These are phyloP conservation scores for Talaromyces pinophilus DNA, from an alignment of 2,329 filamentous ascomycete species.

Conservation along the genomic window DNA sequence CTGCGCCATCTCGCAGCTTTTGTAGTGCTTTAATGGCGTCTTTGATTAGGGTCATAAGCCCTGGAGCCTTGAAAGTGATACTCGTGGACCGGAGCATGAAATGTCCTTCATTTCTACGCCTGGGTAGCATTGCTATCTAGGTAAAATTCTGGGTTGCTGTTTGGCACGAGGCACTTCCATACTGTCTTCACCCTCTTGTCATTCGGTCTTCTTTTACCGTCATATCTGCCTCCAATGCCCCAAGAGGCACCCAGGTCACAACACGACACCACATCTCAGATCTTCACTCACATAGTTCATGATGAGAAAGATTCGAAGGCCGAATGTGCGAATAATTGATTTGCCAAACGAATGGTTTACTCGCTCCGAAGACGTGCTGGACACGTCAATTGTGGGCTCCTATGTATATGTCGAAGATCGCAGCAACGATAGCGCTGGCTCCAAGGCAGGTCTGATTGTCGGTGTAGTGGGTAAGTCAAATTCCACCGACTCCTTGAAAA, in stretches of 20 bases:
- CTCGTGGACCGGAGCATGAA: not conserved
- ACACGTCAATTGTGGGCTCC: not conserved
- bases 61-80: not conserved
- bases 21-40: not conserved
- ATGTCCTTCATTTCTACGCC: not conserved
- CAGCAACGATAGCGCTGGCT: not conserved
- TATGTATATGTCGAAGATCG: not conserved
- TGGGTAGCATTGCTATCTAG: not conserved
- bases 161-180: not conserved
- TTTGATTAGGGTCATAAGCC: not conserved
- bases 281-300: not conserved
- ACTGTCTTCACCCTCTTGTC: too few species aligned
- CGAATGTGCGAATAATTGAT: not conserved
- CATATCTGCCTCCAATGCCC: not conserved
- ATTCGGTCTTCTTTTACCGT: too few species aligned
- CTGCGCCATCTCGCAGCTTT: not conserved
- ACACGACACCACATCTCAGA: not conserved
- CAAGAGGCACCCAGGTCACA: not conserved
- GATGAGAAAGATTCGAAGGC: not conserved
- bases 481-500: not conserved
- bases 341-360: not conserved
- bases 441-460: not conserved
- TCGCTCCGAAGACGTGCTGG: constrained; percentile 11
- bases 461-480: not conserved
- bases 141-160: not conserved